Percentiles rank a stretch among this genome's conserved stretches.
These are phyloP conservation scores for Trichoderma orchidacearum DNA, from an alignment of 495 filamentous ascomycete genomes.

Conservation along the genomic window DNA sequence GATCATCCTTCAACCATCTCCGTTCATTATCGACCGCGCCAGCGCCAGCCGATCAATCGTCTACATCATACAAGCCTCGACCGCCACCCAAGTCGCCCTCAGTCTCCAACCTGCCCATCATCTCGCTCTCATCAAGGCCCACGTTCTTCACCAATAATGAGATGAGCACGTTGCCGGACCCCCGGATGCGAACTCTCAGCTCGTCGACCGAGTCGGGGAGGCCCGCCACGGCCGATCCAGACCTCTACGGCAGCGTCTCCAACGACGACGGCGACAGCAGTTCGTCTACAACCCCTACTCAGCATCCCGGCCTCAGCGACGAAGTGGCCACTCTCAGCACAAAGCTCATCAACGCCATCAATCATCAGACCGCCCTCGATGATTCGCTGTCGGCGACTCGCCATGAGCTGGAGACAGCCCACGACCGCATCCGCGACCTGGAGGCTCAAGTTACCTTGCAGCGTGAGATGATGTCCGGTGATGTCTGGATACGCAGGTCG, in stretches of 20 bases:
- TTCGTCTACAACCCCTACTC: conserved; percentile 13
- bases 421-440: conserved; percentile 50
- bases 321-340: conserved; percentile 87
- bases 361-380: conserved; percentile 87
- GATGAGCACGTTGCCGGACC: conserved; percentile 35
- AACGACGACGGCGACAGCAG: conserved; percentile 7
- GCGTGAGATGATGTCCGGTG: conserved; percentile 49
- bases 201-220: conserved; percentile 8
- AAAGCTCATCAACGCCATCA: conserved; percentile 93
- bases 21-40: conserved; percentile 34
- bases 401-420: conserved; percentile 68
- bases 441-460: conserved; percentile 39
- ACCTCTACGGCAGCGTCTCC: background rate
- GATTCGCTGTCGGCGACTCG: conserved; percentile 72
- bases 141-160: conserved; percentile 17
- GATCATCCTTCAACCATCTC: conserved; percentile 29
- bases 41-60: conserved; percentile 13
- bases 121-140: conserved; percentile 5
- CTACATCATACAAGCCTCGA: conserved; percentile 7
- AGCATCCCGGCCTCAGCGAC: conserved; percentile 66
- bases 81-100: conserved; percentile 4
- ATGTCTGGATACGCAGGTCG: conserved; percentile 50
- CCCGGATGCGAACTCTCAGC: conserved; percentile 26
- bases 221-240: background rate
- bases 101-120: conserved; percentile 3